Conservation (phyloP, 2,329 filamentous ascomycete genomes). For the Neonectria coccinea region DNA sequence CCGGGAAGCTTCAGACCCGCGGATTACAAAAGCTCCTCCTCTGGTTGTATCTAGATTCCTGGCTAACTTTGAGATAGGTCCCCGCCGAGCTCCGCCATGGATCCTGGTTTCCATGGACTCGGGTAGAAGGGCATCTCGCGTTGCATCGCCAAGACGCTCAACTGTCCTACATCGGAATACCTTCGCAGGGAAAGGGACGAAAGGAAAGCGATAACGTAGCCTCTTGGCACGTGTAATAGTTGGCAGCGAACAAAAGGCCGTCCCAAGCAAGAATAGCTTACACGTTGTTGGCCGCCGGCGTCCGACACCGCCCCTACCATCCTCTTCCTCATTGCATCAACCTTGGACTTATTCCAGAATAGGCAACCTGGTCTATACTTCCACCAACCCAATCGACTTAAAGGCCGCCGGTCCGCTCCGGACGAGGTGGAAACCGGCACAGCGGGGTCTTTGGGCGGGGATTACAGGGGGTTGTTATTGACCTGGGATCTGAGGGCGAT, state of each 20-base stretch:
- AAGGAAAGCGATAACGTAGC: neutral
- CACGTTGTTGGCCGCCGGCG: neutral
- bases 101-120: neutral
- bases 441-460: neutral
- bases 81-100: neutral
- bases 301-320: neutral
- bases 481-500: neutral
- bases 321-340: neutral
- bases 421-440: neutral
- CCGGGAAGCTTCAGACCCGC: neutral
- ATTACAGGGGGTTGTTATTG: neutral
- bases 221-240: neutral
- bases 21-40: neutral
- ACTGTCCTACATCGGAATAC: neutral
- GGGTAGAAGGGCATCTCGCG: neutral
- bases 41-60: neutral
- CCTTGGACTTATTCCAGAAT: neutral
- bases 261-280: neutral
- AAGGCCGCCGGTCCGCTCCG: neutral
- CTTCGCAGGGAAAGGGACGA: neutral
- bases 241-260: neutral
- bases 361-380: neutral
- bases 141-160: neutral
- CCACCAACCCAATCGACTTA: constrained; percentile 5
- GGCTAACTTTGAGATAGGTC: neutral